Evolutionary conservation across 345 rosid species (phyloP).

Genomic region (Anastatica hierochuntica): DNA sequence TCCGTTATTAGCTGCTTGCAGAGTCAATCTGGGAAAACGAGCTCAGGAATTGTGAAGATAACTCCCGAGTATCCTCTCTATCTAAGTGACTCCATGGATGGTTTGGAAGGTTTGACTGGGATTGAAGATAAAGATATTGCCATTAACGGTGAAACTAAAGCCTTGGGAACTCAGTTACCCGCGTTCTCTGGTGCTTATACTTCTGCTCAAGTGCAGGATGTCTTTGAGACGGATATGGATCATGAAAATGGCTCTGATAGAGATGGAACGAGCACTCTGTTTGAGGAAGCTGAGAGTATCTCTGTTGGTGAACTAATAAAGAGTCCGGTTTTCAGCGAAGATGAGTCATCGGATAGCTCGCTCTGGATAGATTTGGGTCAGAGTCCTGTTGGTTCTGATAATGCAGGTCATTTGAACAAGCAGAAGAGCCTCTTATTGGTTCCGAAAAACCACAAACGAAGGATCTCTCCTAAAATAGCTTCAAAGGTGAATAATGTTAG

Average conservation of each 20-base stretch:
- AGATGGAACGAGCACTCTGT: constrained; percentile 62
- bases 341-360: constrained; percentile 86
- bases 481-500: constrained; percentile 50
- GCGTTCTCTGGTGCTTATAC: constrained; percentile 93
- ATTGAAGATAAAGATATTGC: constrained; percentile 55
- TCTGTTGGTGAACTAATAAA: constrained; percentile 92
- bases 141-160: constrained; percentile 41
- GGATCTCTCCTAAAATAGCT: constrained; percentile 51
- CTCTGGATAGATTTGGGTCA: constrained; percentile 97
- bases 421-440: constrained; percentile 51
- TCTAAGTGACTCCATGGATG: constrained; percentile 81
- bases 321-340: constrained; percentile 93
- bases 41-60: constrained; percentile 97
- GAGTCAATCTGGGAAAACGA: constrained; percentile 82
- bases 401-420: constrained; percentile 41
- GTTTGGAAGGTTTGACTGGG: constrained; percentile 50
- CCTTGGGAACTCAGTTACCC: constrained; percentile 60
- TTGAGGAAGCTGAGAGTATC: constrained; percentile 84
- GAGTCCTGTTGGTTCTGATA: constrained; percentile 77
- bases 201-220: constrained; percentile 84
- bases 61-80: constrained; percentile 88
- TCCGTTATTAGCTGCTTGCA: constrained; percentile 89
- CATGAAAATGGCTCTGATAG: constrained; percentile 78
- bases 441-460: constrained; percentile 50
- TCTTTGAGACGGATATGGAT: constrained; percentile 80